Percentiles rank a stretch among this genome's conserved stretches.
These are phyloP conservation scores for Suhomyces emberorum DNA, from an alignment of 805 yeast genomes.

Conservation along the genomic window DNA sequence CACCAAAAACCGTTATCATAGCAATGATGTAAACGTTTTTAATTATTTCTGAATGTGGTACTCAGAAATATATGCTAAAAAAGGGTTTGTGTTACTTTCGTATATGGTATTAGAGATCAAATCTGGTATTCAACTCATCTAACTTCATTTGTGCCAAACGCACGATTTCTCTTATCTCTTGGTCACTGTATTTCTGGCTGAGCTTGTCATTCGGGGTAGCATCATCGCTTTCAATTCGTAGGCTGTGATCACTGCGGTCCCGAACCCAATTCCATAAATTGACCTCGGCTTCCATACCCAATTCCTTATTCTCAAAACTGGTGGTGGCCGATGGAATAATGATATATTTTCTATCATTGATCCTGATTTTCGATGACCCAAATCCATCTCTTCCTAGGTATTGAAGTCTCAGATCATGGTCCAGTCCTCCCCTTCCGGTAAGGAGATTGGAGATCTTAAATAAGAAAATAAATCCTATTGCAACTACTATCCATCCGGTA, in stretches of 20 bases:
- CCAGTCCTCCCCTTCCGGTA: constrained; percentile 10
- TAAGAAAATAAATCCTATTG: constrained; percentile 13
- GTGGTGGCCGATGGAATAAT: constrained; percentile 41
- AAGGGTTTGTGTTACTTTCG: no score
- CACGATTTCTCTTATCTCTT: constrained; percentile 48
- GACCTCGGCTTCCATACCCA: constrained; percentile 48
- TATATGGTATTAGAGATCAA: constrained; percentile 4
- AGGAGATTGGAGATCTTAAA: constrained; percentile 12
- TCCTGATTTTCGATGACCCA: constrained; percentile 14
- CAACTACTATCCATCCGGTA: constrained; percentile 19
- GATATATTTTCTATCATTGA: constrained; percentile 35
- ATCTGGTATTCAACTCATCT: constrained; percentile 24
- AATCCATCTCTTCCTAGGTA: constrained; percentile 1
- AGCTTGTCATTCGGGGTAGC: constrained; percentile 2
- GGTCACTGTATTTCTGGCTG: constrained; percentile 24
- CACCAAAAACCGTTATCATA: no score
- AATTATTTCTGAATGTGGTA: no score
- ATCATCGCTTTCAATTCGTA: constrained; percentile 8
- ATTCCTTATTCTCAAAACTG: constrained; percentile 21
- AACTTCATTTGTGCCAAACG: constrained; percentile 42
- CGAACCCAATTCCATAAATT: constrained; percentile 73
- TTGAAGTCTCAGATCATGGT: background rate
- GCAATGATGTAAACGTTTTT: no score
- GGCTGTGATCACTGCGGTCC: constrained; percentile 24
- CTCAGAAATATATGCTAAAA: no score